A percentile compares a stretch with the other conserved stretches of the same genome.
Conservation (phyloP, 2,329 filamentous ascomycete species). For the Podosphaera fusca region DNA sequence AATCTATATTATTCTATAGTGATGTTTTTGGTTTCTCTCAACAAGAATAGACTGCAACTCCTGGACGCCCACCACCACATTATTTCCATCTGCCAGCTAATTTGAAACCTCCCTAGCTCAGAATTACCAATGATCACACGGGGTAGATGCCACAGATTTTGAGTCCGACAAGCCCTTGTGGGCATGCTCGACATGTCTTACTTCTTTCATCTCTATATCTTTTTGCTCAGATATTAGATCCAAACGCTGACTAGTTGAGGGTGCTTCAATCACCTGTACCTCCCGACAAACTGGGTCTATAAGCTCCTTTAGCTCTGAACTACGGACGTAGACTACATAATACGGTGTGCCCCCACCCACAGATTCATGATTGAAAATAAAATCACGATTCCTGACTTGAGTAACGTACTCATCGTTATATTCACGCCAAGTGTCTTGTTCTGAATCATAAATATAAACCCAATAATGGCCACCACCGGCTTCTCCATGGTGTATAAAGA, state of each 20-base stretch:
- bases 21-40: no score
- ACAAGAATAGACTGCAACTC: no score
- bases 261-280: slow-evolving; percentile 5
- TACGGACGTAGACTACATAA: slow-evolving; percentile 63
- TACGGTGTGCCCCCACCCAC: slow-evolving; percentile 51
- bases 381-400: slow-evolving; percentile 35
- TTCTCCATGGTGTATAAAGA: slow-evolving; percentile 69
- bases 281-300: slow-evolving; percentile 32
- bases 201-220: slow-evolving; percentile 3
- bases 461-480: slow-evolving; percentile 18
- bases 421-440: slow-evolving; percentile 59
- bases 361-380: slow-evolving; percentile 41
- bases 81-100: no score
- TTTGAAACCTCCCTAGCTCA: no score
- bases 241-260: slow-evolving; percentile 1
- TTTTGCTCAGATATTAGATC: not conserved
- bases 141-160: no score
- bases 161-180: not conserved
- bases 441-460: slow-evolving; percentile 54
- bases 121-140: no score
- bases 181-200: slow-evolving; percentile 3
- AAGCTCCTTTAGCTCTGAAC: slow-evolving; percentile 34
- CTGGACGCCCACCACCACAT: no score
- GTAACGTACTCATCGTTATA: slow-evolving; percentile 81
- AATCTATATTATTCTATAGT: no score